phyloP scores from a whole-genome alignment of 306 rosid genomes.

The Vigna nakashimae region DNA sequence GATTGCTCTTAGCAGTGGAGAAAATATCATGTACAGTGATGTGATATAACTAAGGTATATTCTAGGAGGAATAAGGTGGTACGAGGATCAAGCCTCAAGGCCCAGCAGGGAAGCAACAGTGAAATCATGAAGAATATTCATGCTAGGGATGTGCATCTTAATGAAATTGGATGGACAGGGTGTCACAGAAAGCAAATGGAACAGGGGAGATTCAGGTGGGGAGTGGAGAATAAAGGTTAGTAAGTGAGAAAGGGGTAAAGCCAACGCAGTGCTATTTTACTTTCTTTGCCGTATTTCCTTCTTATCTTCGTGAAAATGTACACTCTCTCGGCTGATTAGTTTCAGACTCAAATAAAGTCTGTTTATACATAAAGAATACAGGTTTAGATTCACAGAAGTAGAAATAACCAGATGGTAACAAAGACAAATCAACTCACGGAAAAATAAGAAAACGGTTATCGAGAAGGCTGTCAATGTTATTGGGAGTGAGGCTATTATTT shows the following conservation, averaged over 20 bases:
- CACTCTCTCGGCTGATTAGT: background rate
- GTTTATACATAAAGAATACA: slow-evolving; percentile 10
- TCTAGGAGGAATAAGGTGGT: slow-evolving; percentile 2
- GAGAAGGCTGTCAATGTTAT: slow-evolving; percentile 22
- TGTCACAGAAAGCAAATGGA: slow-evolving; percentile 2
- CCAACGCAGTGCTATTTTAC: background rate
- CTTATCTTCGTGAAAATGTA: background rate
- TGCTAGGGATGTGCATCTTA: background rate
- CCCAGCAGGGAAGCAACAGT: background rate
- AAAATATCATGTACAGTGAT: background rate
- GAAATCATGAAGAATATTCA: slow-evolving; percentile 1
- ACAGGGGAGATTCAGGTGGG: background rate
- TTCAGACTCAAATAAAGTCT: slow-evolving; percentile 10
- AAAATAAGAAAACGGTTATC: slow-evolving; percentile 27
- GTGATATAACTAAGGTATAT: background rate
- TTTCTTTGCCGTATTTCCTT: background rate
- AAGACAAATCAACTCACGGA: slow-evolving; percentile 14
- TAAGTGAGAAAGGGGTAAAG: background rate
- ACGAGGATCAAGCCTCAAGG: background rate
- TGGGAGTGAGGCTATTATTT: background rate
- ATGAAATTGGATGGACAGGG: background rate
- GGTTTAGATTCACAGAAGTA: slow-evolving; percentile 9
- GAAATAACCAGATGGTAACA: slow-evolving; percentile 3
- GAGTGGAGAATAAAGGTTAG: background rate
- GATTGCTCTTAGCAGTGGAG: background rate